Percentiles rank a stretch among this genome's conserved stretches.
phyloP scores from a whole-genome alignment of 1,284 basidiomycete species.

The Fistulinella staudtii region DNA sequence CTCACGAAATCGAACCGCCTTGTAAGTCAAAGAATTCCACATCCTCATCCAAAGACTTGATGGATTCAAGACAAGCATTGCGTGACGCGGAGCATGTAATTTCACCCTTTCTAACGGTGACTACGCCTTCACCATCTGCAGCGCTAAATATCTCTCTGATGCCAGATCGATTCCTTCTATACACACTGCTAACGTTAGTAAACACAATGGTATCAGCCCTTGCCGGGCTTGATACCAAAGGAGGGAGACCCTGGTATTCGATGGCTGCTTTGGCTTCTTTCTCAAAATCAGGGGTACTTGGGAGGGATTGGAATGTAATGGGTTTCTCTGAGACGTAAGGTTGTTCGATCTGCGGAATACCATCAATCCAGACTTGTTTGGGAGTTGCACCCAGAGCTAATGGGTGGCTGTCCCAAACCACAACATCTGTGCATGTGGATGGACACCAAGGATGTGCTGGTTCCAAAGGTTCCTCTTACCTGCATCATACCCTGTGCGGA shows the following conservation, averaged over 20 bases:
- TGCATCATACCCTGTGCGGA: constrained; percentile 43
- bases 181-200: constrained; percentile 53
- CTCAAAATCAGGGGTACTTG: constrained; percentile 57
- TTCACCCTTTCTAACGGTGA: constrained; percentile 41
- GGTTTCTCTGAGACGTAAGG: constrained; percentile 48
- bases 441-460: neutral
- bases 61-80: constrained; percentile 13
- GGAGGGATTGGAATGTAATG: constrained; percentile 42
- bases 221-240: constrained; percentile 42
- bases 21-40: constrained; percentile 23
- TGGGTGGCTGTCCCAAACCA: constrained; percentile 77
- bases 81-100: constrained; percentile 39
- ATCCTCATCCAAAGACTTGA: constrained; percentile 4
- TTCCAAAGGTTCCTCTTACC: constrained; percentile 28
- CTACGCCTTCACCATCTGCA: constrained; percentile 30
- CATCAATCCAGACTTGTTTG: constrained; percentile 72
- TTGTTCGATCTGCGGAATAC: constrained; percentile 54
- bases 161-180: constrained; percentile 30
- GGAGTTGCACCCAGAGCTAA: constrained; percentile 70
- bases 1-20: constrained; percentile 46
- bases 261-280: constrained; percentile 50
- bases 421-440: constrained; percentile 39
- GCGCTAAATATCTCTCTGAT: constrained; percentile 23
- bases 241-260: constrained; percentile 65
- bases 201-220: constrained; percentile 48